Evolutionary conservation across 2,329 filamentous ascomycete genomes (phyloP).

Genomic region (Claviceps monticola): DNA sequence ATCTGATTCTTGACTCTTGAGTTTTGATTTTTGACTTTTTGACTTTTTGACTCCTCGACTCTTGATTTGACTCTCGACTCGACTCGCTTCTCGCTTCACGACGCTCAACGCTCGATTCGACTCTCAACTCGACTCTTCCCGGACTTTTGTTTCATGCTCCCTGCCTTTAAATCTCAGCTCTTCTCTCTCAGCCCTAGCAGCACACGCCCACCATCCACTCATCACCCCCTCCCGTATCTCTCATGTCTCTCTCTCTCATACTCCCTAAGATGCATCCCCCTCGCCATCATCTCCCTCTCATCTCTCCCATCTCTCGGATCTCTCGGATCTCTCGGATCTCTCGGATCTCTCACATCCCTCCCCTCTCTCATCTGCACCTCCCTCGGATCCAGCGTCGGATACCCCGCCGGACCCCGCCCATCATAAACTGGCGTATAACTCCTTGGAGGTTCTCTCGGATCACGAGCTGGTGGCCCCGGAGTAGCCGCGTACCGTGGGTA

Average conservation of each 20-base stretch:
- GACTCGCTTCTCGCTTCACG: too few relatives aligned
- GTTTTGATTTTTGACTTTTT: too few relatives aligned
- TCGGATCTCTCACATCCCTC: slow-evolving; percentile 2
- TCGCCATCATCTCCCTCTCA: slow-evolving; percentile 23
- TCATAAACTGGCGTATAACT: slow-evolving; percentile 37
- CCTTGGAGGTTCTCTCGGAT: slow-evolving; percentile 26
- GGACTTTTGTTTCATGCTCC: too few relatives aligned
- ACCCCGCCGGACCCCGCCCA: slow-evolving; percentile 24
- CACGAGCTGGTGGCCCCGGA: slow-evolving; percentile 27
- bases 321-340: slow-evolving; percentile 17
- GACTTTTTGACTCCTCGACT: too few relatives aligned
- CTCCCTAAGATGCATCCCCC: slow-evolving; percentile 30
- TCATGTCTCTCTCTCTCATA: slow-evolving; percentile 33
- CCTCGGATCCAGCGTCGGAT: slow-evolving; percentile 19
- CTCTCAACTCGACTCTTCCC: too few relatives aligned
- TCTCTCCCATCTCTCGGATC: slow-evolving; percentile 25
- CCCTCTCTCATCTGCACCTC: slow-evolving; percentile 23
- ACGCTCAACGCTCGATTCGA: too few relatives aligned
- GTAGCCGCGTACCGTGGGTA: slow-evolving; percentile 32
- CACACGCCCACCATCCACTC: background rate
- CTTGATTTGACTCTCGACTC: too few relatives aligned
- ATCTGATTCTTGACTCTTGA: too few relatives aligned
- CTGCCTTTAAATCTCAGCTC: too few relatives aligned
- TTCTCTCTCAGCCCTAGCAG: too few relatives aligned
- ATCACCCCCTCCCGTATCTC: slow-evolving; percentile 26